These are phyloP conservation scores for Dentiscutata heterogama DNA, from an alignment of 371 early-diverging fungal genomes.

Conservation along the genomic window DNA sequence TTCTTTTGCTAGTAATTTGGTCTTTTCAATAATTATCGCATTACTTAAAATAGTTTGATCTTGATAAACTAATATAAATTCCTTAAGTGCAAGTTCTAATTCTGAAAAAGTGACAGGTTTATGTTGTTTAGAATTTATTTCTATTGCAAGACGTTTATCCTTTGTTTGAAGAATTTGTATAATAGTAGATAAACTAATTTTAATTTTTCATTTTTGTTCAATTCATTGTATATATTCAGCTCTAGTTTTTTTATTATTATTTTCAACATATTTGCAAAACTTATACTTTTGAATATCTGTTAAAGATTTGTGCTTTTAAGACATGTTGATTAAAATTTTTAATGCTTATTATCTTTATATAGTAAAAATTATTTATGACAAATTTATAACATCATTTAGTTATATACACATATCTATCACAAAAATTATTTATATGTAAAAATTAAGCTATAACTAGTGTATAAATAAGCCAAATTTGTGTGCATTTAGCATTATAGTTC, in stretches of 20 bases:
- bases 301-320: background rate
- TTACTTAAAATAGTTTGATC: conserved; percentile 30
- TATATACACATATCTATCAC: too few species aligned
- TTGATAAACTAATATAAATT: conserved; percentile 37
- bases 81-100: background rate
- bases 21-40: conserved; percentile 37
- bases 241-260: conserved; percentile 13
- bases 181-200: background rate
- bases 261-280: background rate
- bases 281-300: conserved; percentile 5
- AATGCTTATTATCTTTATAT: too few species aligned
- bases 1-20: conserved; percentile 33
- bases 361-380: background rate
- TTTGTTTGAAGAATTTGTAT: background rate
- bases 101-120: conserved; percentile 5
- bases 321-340: background rate
- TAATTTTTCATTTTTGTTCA: conserved; percentile 22
- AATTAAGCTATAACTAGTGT: too few species aligned
- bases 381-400: too few species aligned
- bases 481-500: background rate
- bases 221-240: conserved; percentile 30
- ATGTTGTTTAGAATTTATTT: background rate
- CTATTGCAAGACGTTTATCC: background rate
- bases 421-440: too few species aligned
- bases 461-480: background rate